Base-by-base conservation (phyloP, 2,329 filamentous ascomycete species). In the Westerdykella ornata region DNA sequence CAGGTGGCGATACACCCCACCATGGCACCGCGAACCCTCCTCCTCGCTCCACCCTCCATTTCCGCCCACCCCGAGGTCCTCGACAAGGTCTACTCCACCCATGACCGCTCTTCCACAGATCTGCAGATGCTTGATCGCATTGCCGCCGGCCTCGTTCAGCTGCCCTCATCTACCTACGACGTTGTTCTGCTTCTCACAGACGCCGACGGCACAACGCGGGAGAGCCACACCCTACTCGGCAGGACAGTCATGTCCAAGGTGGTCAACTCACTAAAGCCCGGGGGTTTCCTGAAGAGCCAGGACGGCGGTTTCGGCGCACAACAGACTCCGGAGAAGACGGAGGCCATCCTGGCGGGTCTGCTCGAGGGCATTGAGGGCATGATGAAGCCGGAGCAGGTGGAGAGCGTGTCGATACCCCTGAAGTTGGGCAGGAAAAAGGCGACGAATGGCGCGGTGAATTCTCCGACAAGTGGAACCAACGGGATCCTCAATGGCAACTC, bases 81-180 rank as follows among this genome's bases (percentile, higher is more conserved):
- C 51, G 77, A 80, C 50, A 71, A 73, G 52, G 74, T 92, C 47
- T 78, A 94, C 57, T 74, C 80, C 44, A 72, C 80, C 43, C 81
- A 87, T 70, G 81, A 92, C 65, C 83, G 88, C 60, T 71, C 76
- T 49, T 73, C 77, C 35, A 90, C 88, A 47, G 92, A 98, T 62
- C 75, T 98, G 39, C 92, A 97, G 68, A 98, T 98, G 92, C 84
- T 98, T 47, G 92, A 98, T 70, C 87, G 92, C 38, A 78, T 98
- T 31, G 81, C 85, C 2, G 78, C 85, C 28, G 88, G 88, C 47
- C 74, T 95, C 29, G 86, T 92, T 43, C 73, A 81, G 6, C 80
- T 98, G 0, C 84, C 89, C 1, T 54, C 77, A 40, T 72, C 78
- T 37, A 85, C 85, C 41, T 98, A 98, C 72, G 86, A 94, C 63